Evolutionary conservation across 805 yeast species (phyloP).

Genomic region (Saccharomycopsis schoenii): DNA sequence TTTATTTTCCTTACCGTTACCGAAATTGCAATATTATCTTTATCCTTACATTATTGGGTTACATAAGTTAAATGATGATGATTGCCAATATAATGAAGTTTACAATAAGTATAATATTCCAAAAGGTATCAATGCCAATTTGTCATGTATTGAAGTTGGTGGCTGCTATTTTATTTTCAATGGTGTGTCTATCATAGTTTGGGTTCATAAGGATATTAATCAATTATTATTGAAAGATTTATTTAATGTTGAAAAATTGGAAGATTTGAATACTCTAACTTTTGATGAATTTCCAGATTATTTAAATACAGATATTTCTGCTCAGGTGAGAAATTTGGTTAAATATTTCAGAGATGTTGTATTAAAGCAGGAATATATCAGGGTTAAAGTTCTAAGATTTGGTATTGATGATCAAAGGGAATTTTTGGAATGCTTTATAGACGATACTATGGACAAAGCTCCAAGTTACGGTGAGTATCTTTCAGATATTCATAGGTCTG

Average conservation of each 20-base stretch:
- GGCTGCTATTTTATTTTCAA: conserved; percentile 75
- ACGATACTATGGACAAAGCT: conserved; percentile 55
- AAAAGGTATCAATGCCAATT: conserved; percentile 35
- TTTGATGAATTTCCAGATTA: conserved; percentile 50
- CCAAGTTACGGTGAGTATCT: conserved; percentile 59
- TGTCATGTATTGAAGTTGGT: conserved; percentile 39
- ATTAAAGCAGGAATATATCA: conserved; percentile 31
- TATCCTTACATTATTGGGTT: conserved; percentile 76
- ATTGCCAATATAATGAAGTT: conserved; percentile 31
- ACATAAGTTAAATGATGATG: conserved; percentile 52
- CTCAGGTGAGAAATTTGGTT: conserved; percentile 56
- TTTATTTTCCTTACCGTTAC: conserved; percentile 45
- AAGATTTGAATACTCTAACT: conserved; percentile 20
- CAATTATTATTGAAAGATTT: conserved; percentile 61
- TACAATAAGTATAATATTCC: conserved; percentile 39
- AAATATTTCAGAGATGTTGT: conserved; percentile 36
- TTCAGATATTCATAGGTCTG: conserved; percentile 53
- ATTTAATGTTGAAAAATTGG: conserved; percentile 46
- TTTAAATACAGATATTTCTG: conserved; percentile 57
- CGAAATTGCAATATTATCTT: conserved; percentile 48
- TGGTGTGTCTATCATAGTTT: conserved; percentile 48
- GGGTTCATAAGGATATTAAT: conserved; percentile 63
- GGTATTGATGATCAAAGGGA: conserved; percentile 48
- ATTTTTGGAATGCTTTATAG: conserved; percentile 55
- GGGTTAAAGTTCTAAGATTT: conserved; percentile 54